These are phyloP conservation scores for Betula pendula DNA, from an alignment of 306 rosid genomes.

Conservation along the genomic window DNA sequence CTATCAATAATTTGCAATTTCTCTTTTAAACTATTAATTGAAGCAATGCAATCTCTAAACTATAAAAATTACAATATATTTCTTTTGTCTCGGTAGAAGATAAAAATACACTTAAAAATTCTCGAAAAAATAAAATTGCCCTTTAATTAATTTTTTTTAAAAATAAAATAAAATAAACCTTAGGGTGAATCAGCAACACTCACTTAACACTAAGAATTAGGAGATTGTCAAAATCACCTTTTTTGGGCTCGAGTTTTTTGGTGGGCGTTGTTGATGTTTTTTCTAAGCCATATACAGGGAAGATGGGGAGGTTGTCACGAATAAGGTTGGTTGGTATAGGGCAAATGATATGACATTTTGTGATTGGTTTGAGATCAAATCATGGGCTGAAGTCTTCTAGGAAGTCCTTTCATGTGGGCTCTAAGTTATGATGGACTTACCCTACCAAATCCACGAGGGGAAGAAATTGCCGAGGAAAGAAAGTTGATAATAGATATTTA, in stretches of 20 bases:
- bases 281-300: too few relatives aligned
- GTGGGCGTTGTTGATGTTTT: conserved; percentile 40
- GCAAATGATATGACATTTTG: conserved; percentile 34
- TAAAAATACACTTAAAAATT: too few relatives aligned
- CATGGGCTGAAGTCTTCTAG: conserved; percentile 20
- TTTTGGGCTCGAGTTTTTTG: background rate
- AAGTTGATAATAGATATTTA: too few relatives aligned
- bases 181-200: too few relatives aligned
- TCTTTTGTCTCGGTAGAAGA: too few relatives aligned
- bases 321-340: conserved; percentile 27
- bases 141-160: too few relatives aligned
- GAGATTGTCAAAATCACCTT: conserved; percentile 45
- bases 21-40: too few relatives aligned
- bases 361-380: conserved; percentile 39
- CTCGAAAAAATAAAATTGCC: too few relatives aligned
- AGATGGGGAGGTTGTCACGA: conserved; percentile 27
- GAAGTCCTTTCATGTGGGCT: conserved; percentile 25
- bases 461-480: background rate
- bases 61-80: too few relatives aligned
- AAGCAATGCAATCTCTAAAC: too few relatives aligned
- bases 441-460: conserved; percentile 32
- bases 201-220: conserved; percentile 19
- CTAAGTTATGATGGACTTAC: conserved; percentile 29
- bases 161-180: background rate
- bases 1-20: too few relatives aligned